Conservation (phyloP, 192 early-diverging fungal species). For the Diversispora epigaea region DNA sequence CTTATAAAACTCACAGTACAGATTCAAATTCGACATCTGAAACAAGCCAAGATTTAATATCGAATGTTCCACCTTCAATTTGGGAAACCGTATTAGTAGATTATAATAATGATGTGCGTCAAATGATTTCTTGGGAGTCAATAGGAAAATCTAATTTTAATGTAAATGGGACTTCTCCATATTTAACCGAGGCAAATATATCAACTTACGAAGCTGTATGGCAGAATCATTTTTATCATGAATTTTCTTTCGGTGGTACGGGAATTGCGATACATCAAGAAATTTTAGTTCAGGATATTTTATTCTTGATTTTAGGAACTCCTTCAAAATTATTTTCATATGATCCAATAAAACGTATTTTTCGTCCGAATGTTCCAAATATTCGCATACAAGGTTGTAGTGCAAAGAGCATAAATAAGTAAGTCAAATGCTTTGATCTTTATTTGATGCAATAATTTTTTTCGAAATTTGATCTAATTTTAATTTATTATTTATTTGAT, state of each 20-base stretch:
- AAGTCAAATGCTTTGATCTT: not conserved
- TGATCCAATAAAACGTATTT: not conserved
- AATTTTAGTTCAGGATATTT: slow-evolving; percentile 3
- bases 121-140: slow-evolving; percentile 29
- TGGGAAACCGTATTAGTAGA: too few relatives aligned
- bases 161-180: not conserved
- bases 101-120: not conserved
- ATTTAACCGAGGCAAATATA: slow-evolving; percentile 16
- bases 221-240: slow-evolving; percentile 16
- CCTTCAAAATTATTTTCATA: slow-evolving; percentile 24
- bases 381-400: slow-evolving; percentile 29
- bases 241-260: not conserved
- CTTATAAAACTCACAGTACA: too few relatives aligned
- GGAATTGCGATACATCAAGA: not conserved
- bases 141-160: not conserved
- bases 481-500: not conserved
- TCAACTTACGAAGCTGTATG: slow-evolving; percentile 16
- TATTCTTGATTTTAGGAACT: slow-evolving; percentile 9
- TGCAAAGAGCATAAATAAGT: slow-evolving; percentile 19
- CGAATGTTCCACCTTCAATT: too few relatives aligned
- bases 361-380: not conserved
- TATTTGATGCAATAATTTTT: not conserved
- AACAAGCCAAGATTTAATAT: too few relatives aligned
- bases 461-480: not conserved
- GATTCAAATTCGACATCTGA: too few relatives aligned